Evolutionary conservation across 257 asterid species (phyloP), one percentile per base, ranked within the genome.

Genomic region (Lithospermum erythrorhizon): DNA sequence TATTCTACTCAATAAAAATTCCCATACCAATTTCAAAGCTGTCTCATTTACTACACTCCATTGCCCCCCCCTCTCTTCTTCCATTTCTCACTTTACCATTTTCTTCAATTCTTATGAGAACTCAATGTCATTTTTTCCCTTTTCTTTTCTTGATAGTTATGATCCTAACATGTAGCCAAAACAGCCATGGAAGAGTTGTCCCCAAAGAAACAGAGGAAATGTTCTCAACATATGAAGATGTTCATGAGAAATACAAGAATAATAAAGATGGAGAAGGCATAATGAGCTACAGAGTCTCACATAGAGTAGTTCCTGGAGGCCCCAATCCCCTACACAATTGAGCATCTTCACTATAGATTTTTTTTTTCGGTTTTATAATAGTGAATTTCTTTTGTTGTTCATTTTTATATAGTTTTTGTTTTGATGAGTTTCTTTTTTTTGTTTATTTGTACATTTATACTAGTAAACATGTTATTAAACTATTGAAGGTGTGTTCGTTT

Each of bases 121-220:
- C 23, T 53, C 57, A 53, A 53, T 22, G 7, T 53, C 57, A 18
- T 19, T 53, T 22, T 20, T 53, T 53, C 15, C 57, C 21, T 53
- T 53, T n/a, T 53, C 25, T 53, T 3, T 22, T 53, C 27, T 53
- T 53, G 16, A 8, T 53, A 6, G 3, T 53, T 11, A 53, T 53
- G 25, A 10, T 53, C 15, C 22, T 62, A 58, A 68, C 80, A 2
- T 22, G 6, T 6, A 9, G 73, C 61, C 79, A 79, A n/a, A 52
- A 63, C 63, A 63, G 68, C 22, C 55, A 49, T 18, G 24, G 49
- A 41, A 41, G 45, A 48, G 21, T 62, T 48, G 16, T 71, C 18
- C 23, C 19, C 16, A 19, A 51, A 51, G 11, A 14, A 19, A 45
- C 48, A 53, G 57, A 53, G 6, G 60, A 48, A 21, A 61, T 59